Evolutionary conservation across 495 filamentous ascomycete genomes (phyloP).

Genomic region (Neurospora sublineolata): DNA sequence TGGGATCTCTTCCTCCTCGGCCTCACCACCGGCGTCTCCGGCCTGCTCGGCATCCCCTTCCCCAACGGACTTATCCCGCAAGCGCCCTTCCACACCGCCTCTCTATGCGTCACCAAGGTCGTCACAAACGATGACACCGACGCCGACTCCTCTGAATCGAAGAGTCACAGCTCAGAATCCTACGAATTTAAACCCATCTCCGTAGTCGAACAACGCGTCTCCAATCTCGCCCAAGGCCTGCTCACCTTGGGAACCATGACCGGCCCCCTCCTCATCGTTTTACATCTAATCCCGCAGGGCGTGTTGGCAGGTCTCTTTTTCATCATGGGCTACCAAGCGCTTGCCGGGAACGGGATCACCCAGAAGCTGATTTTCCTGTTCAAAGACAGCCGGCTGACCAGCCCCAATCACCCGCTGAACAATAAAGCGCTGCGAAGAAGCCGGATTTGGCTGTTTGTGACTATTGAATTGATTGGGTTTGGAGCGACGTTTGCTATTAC

Average conservation of each 20-base stretch:
- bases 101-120: conserved; percentile 62
- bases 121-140: conserved; percentile 40
- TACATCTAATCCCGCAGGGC: conserved; percentile 78
- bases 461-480: conserved; percentile 68
- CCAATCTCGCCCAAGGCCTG: conserved; percentile 75
- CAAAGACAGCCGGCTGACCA: conserved; percentile 54
- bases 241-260: conserved; percentile 81
- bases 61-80: conserved; percentile 91
- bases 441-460: conserved; percentile 67
- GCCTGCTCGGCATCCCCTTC: conserved; percentile 76
- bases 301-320: conserved; percentile 90
- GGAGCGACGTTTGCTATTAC: conserved; percentile 87
- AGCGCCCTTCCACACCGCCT: conserved; percentile 84
- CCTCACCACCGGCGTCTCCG: conserved; percentile 72
- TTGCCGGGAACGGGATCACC: conserved; percentile 73
- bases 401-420: conserved; percentile 54
- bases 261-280: conserved; percentile 67
- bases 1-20: conserved; percentile 93
- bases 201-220: conserved; percentile 85
- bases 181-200: conserved; percentile 50
- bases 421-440: conserved; percentile 40
- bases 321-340: conserved; percentile 81
- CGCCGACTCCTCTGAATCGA: conserved; percentile 37
- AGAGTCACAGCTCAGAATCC: conserved; percentile 33
- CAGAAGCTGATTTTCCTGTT: conserved; percentile 66